Conservation (phyloP, 768 basidiomycete species). For the Crucibulum laeve region DNA sequence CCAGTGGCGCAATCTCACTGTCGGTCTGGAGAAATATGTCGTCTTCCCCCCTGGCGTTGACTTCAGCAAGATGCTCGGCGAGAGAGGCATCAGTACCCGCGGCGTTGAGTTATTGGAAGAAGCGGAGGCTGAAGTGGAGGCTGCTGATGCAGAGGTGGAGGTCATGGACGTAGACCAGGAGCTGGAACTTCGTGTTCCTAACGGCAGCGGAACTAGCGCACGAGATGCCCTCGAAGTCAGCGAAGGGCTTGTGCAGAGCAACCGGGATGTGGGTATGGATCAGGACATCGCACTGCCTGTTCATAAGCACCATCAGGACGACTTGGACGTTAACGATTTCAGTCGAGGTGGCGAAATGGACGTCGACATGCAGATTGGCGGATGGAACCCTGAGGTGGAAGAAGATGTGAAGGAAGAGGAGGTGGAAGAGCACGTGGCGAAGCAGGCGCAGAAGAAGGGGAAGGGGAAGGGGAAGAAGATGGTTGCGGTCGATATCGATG, state of each 20-base stretch:
- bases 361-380: no score
- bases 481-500: background rate
- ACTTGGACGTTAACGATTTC: no score
- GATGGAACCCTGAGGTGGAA: no score
- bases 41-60: constrained; percentile 65
- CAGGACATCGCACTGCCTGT: no score
- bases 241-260: no score
- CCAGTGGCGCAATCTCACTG: constrained; percentile 69
- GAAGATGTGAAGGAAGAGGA: constrained; percentile 7
- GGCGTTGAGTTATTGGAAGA: constrained; percentile 19
- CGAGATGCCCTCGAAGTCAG: no score
- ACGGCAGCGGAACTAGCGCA: no score
- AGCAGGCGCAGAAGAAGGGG: constrained; percentile 1
- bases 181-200: no score
- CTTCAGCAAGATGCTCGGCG: constrained; percentile 44
- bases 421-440: background rate
- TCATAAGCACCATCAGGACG: no score
- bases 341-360: no score
- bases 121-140: constrained; percentile 1
- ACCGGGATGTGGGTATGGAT: no score
- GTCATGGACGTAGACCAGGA: constrained; percentile 1
- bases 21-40: constrained; percentile 64
- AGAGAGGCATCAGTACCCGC: constrained; percentile 31
- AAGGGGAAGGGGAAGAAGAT: constrained; percentile 6
- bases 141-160: constrained; percentile 2